These are phyloP conservation scores for Suhomyces emberorum DNA, from an alignment of 805 yeast genomes.

Conservation along the genomic window DNA sequence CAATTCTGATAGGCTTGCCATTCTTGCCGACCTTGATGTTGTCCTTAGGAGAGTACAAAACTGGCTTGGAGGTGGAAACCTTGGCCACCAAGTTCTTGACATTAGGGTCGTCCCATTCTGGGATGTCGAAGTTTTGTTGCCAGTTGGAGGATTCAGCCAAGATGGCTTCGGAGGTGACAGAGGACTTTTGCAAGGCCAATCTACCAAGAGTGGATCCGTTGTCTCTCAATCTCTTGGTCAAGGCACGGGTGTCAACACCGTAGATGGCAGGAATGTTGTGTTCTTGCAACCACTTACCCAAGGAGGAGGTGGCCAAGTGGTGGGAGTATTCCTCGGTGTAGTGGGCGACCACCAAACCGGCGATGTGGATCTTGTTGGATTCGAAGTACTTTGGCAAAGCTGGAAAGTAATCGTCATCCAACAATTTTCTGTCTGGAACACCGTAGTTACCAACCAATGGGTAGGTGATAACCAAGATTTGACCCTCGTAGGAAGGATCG, in stretches of 20 bases:
- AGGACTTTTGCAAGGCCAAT: conserved; percentile 57
- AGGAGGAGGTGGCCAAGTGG: conserved; percentile 85
- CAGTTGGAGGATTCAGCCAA: conserved; percentile 44
- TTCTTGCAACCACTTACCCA: conserved; percentile 90
- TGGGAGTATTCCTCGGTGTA: conserved; percentile 97
- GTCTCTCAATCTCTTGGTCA: conserved; percentile 90
- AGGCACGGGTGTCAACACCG: conserved; percentile 95
- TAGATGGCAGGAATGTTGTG: conserved; percentile 94
- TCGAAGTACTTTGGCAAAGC: conserved; percentile 89
- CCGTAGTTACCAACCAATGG: conserved; percentile 98
- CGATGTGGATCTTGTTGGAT: conserved; percentile 87
- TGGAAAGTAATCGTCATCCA: conserved; percentile 69
- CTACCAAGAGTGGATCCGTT: conserved; percentile 93
- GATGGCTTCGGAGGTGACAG: conserved; percentile 28
- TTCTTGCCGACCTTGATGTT: conserved; percentile 53
- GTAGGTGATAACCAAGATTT: conserved; percentile 91
- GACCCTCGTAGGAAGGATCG: conserved; percentile 98
- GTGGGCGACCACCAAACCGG: conserved; percentile 95
- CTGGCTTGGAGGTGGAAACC: conserved; percentile 79
- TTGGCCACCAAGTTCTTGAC: conserved; percentile 84
- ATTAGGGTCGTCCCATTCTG: conserved; percentile 94
- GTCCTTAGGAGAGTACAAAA: conserved; percentile 67
- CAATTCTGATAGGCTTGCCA: conserved; percentile 76
- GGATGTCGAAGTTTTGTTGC: conserved; percentile 62
- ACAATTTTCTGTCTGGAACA: conserved; percentile 81